Percentiles rank a stretch among this genome's conserved stretches.
phyloP scores from a whole-genome alignment of 768 basidiomycete genomes.

The Trichaptum fuscoviolaceum region DNA sequence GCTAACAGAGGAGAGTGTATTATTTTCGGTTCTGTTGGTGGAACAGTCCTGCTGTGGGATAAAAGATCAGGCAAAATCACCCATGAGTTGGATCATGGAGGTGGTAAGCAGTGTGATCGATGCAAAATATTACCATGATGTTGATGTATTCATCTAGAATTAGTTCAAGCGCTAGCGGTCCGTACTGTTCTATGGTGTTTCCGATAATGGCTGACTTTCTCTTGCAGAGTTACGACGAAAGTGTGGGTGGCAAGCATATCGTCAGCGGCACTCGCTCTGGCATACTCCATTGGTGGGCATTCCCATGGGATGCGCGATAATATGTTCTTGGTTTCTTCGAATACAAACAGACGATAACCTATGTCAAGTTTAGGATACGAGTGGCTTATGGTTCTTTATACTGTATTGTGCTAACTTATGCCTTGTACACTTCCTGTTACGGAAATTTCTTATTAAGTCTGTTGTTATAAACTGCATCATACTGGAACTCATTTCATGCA shows the following conservation, averaged over 20 bases:
- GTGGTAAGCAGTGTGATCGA: neutral
- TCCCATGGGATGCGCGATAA: neutral
- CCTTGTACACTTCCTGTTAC: neutral
- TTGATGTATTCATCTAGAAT: neutral
- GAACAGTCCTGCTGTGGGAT: conserved; percentile 60
- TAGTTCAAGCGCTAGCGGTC: neutral
- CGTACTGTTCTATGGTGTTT: neutral
- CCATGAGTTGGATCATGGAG: conserved; percentile 54
- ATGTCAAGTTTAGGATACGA: neutral
- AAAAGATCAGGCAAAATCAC: conserved; percentile 45
- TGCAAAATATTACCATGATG: neutral
- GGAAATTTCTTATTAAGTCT: neutral
- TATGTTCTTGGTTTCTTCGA: neutral
- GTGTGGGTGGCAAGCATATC: neutral
- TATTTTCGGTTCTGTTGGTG: conserved; percentile 50
- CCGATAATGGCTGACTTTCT: neutral
- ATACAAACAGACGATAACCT: neutral
- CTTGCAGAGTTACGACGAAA: neutral
- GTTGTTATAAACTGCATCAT: neutral
- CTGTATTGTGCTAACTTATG: neutral
- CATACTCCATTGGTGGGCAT: neutral
- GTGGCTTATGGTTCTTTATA: neutral
- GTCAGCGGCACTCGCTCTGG: neutral
- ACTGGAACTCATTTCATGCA: neutral
- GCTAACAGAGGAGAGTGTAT: conserved; percentile 47